Conservation (phyloP, 2,329 filamentous ascomycete genomes). For the Clathrospora elynae region DNA sequence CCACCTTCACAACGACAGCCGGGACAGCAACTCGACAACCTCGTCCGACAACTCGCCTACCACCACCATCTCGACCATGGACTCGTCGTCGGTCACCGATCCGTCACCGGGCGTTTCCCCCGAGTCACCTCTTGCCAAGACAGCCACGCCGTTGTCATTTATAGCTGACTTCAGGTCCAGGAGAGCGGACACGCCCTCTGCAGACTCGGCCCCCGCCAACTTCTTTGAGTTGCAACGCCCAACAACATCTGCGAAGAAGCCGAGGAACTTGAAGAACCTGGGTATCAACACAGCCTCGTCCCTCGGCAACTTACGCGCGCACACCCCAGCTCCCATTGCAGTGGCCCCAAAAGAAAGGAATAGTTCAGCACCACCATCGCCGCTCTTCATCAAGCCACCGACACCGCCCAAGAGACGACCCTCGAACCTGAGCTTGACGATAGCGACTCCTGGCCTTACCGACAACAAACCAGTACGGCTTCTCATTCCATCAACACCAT, state of each 20-base stretch:
- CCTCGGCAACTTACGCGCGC: slow-evolving; percentile 53
- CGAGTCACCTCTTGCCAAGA: slow-evolving; percentile 79
- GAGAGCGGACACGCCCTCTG: slow-evolving; percentile 42
- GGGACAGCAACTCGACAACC: slow-evolving; percentile 79
- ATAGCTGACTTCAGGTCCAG: slow-evolving; percentile 59
- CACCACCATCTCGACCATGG: slow-evolving; percentile 88
- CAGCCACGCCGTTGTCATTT: slow-evolving; percentile 72
- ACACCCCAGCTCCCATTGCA: slow-evolving; percentile 57
- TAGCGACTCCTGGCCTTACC: slow-evolving; percentile 66
- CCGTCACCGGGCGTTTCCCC: slow-evolving; percentile 88
- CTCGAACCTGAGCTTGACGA: slow-evolving; percentile 75
- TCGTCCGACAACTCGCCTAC: slow-evolving; percentile 95
- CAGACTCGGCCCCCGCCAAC: slow-evolving; percentile 56
- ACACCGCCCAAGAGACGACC: slow-evolving; percentile 73
- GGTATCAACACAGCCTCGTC: slow-evolving; percentile 71
- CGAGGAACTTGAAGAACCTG: slow-evolving; percentile 83
- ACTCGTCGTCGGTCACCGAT: slow-evolving; percentile 87
- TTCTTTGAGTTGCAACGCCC: slow-evolving; percentile 58
- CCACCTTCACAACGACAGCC: slow-evolving; percentile 70
- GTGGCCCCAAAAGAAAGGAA: slow-evolving; percentile 54
- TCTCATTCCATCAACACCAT: slow-evolving; percentile 63
- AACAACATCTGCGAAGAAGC: slow-evolving; percentile 65
- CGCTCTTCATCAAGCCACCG: slow-evolving; percentile 78
- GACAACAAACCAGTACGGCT: slow-evolving; percentile 62
- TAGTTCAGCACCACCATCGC: slow-evolving; percentile 70